Evolutionary conservation across 208 protist species (phyloP).

Genomic region (Acanthamoeba quina): DNA sequence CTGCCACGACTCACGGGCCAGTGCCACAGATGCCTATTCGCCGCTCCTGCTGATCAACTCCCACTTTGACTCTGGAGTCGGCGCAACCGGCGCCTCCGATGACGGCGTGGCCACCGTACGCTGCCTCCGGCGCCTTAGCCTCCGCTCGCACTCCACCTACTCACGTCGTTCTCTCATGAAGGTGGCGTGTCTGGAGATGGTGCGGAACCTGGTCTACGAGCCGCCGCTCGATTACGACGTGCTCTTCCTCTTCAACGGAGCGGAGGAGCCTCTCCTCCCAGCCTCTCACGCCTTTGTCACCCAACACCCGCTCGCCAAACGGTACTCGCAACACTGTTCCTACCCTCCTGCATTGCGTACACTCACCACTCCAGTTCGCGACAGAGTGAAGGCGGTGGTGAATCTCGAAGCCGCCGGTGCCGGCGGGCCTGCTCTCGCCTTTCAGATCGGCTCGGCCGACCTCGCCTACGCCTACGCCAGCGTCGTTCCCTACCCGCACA

Average conservation of each 20-base stretch:
- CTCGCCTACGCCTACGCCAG: conserved; percentile 67
- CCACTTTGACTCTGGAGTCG: conserved; percentile 65
- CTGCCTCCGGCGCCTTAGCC: neutral
- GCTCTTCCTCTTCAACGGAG: conserved; percentile 80
- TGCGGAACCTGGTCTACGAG: conserved; percentile 59
- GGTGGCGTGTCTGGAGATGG: conserved; percentile 29
- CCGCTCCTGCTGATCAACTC: conserved; percentile 55
- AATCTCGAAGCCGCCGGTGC: conserved; percentile 79
- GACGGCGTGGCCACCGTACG: conserved; percentile 52
- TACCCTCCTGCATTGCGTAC: neutral
- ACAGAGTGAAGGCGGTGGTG: conserved; percentile 73
- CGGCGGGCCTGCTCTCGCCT: conserved; percentile 72
- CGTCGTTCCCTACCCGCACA: conserved; percentile 71
- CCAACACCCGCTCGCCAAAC: conserved; percentile 75
- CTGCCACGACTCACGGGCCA: neutral
- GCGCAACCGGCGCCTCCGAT: conserved; percentile 60
- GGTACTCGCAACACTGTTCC: neutral
- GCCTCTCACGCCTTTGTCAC: conserved; percentile 81
- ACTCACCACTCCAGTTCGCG: neutral
- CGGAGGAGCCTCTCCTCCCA: conserved; percentile 76
- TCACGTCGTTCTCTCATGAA: neutral
- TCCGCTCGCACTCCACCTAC: too few species aligned
- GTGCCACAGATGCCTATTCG: neutral
- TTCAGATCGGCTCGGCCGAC: conserved; percentile 74
- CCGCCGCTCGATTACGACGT: conserved; percentile 56